These are phyloP conservation scores for Russula sp. DNA, from an alignment of 768 basidiomycete genomes.

Conservation along the genomic window DNA sequence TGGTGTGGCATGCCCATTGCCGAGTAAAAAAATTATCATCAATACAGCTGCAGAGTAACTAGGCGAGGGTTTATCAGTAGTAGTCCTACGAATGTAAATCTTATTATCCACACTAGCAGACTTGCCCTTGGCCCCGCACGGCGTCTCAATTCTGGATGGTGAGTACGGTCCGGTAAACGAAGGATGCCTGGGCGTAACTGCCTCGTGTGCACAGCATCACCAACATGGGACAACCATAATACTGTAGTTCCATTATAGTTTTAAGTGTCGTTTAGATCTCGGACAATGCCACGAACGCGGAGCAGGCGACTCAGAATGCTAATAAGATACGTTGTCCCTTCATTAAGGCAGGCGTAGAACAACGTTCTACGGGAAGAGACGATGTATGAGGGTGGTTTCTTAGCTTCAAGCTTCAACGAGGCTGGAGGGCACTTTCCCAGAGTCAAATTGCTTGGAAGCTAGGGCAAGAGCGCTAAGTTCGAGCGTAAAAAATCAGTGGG, in stretches of 20 bases:
- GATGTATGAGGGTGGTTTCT: neutral
- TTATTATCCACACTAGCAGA: neutral
- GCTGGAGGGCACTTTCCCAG: neutral
- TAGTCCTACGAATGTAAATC: neutral
- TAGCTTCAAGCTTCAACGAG: neutral
- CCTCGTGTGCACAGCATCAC: neutral
- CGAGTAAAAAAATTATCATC: neutral
- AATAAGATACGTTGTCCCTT: neutral
- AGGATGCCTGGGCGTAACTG: neutral
- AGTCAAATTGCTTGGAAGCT: neutral
- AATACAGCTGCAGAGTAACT: neutral
- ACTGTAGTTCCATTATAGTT: neutral
- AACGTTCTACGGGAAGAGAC: neutral
- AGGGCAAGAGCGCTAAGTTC: neutral
- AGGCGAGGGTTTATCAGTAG: neutral
- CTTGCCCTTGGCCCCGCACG: neutral
- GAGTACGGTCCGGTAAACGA: no score
- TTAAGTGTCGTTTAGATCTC: neutral
- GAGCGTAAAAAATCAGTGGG: neutral
- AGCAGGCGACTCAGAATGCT: constrained; percentile 6
- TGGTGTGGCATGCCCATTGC: neutral
- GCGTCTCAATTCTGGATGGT: neutral
- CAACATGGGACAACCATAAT: neutral
- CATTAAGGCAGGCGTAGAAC: neutral
- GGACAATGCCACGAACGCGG: constrained; percentile 4